These are phyloP conservation scores for Pleurotus pulmonarius DNA, from an alignment of 768 basidiomycete genomes.

Conservation along the genomic window DNA sequence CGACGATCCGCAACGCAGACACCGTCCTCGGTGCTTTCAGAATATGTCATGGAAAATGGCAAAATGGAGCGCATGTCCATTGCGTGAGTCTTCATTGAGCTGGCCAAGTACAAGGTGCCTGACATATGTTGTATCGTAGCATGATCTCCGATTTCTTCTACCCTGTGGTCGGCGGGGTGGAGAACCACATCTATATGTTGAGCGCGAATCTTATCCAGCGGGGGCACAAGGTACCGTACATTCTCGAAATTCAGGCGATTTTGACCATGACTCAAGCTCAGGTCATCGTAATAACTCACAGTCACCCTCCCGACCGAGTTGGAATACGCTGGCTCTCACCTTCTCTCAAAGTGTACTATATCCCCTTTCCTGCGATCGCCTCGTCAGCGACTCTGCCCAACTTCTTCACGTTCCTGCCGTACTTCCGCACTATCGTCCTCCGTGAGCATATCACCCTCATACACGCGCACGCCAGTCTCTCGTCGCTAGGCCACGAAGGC, in stretches of 20 bases:
- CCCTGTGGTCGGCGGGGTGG: slow-evolving; percentile 92
- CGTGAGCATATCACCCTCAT: slow-evolving; percentile 84
- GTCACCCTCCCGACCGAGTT: slow-evolving; percentile 79
- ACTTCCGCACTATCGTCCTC: slow-evolving; percentile 83
- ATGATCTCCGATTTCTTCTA: slow-evolving; percentile 98
- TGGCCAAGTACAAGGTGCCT: neutral
- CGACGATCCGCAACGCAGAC: no score
- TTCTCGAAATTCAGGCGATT: neutral
- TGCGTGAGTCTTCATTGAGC: slow-evolving; percentile 23
- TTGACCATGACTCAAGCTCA: slow-evolving; percentile 22
- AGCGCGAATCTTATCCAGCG: slow-evolving; percentile 74
- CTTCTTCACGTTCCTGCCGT: slow-evolving; percentile 89
- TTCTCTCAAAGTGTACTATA: slow-evolving; percentile 88
- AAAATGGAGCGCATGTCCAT: slow-evolving; percentile 31
- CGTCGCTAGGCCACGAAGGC: slow-evolving; percentile 87
- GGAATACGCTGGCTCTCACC: slow-evolving; percentile 89
- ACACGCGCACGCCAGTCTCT: slow-evolving; percentile 90
- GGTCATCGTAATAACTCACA: slow-evolving; percentile 95
- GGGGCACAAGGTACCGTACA: slow-evolving; percentile 72
- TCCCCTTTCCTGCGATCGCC: slow-evolving; percentile 85
- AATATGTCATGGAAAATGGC: neutral
- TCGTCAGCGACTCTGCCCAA: slow-evolving; percentile 94
- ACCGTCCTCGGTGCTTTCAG: no score
- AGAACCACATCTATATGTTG: slow-evolving; percentile 94
- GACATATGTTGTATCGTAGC: slow-evolving; percentile 40